Conservation (phyloP, 164 flowering plant species). For the Piper longum region DNA sequence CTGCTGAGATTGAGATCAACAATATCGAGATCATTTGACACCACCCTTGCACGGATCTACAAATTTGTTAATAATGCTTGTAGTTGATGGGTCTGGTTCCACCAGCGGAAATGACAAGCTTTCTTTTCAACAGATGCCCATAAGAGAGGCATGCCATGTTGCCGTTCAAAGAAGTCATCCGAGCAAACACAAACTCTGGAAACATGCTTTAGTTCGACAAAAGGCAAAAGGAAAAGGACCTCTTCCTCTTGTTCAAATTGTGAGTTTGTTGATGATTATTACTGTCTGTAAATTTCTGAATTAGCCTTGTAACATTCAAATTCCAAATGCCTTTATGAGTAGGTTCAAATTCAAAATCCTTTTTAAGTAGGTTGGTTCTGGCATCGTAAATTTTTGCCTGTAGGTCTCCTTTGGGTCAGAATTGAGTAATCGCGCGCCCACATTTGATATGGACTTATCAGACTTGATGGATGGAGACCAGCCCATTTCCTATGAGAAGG, state of each 20-base stretch:
- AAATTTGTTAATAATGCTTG: too few species aligned
- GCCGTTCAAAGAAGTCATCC: constrained; percentile 85
- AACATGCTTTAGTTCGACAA: constrained; percentile 86
- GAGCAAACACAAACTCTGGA: constrained; percentile 82
- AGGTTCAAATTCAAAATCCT: too few species aligned
- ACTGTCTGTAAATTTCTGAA: too few species aligned
- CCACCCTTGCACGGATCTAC: background rate
- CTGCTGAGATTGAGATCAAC: too few species aligned
- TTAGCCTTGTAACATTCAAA: background rate
- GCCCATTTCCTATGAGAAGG: constrained; percentile 81
- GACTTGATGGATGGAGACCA: constrained; percentile 81
- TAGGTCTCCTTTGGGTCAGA: constrained; percentile 99
- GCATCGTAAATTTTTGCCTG: too few species aligned
- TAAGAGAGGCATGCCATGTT: constrained; percentile 95
- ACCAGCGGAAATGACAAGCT: too few species aligned
- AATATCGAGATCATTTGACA: background rate
- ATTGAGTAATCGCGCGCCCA: constrained; percentile 88
- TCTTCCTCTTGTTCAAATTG: constrained; percentile 85
- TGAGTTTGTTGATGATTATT: constrained; percentile 16
- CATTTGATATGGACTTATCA: constrained; percentile 92
- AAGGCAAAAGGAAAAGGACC: constrained; percentile 40
- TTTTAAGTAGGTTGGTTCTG: too few species aligned
- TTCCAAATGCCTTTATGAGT: too few species aligned
- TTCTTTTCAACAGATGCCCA: constrained; percentile 57
- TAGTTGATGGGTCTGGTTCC: too few species aligned